A percentile compares a stretch with the other conserved stretches of the same genome.
phyloP scores from a whole-genome alignment of 495 filamentous ascomycete species.

The Aspergillus saccharolyticus region DNA sequence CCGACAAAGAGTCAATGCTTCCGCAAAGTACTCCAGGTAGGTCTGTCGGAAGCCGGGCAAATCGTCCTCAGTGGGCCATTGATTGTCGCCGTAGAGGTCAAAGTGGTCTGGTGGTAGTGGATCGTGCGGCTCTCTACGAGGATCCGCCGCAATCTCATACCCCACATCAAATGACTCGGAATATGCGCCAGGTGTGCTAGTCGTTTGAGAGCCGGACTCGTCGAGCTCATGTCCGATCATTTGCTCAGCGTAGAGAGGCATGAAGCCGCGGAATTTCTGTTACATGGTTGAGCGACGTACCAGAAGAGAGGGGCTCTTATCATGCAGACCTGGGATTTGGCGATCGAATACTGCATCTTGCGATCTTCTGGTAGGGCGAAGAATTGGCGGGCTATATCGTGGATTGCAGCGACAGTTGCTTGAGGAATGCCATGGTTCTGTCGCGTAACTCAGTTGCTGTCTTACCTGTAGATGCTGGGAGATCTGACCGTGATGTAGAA shows the following conservation, averaged over 20 bases:
- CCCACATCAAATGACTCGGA: slow-evolving; percentile 41
- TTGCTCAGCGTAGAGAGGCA: slow-evolving; percentile 25
- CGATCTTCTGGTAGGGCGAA: slow-evolving; percentile 45
- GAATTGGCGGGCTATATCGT: slow-evolving; percentile 37
- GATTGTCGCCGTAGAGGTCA: slow-evolving; percentile 25
- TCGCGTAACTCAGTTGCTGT: neutral
- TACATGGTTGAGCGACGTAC: neutral
- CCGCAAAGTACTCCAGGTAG: slow-evolving; percentile 24
- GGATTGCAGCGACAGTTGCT: slow-evolving; percentile 30
- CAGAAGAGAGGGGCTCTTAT: no score
- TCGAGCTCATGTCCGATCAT: slow-evolving; percentile 19
- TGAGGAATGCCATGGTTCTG: slow-evolving; percentile 37
- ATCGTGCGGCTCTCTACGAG: slow-evolving; percentile 16
- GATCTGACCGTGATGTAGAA: slow-evolving; percentile 46
- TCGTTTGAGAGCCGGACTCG: slow-evolving; percentile 1
- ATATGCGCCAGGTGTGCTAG: slow-evolving; percentile 16
- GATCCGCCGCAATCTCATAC: slow-evolving; percentile 33
- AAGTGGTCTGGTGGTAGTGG: slow-evolving; percentile 17
- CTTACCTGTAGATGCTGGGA: neutral
- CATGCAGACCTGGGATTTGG: slow-evolving; percentile 28
- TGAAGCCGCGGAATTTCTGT: slow-evolving; percentile 35
- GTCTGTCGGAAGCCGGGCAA: slow-evolving; percentile 17
- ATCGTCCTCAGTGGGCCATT: slow-evolving; percentile 22
- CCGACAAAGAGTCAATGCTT: slow-evolving; percentile 27
- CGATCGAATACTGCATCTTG: slow-evolving; percentile 41